Percentiles rank a stretch among this genome's conserved stretches.
These are phyloP conservation scores for Teunomyces lycoperdinae DNA, from an alignment of 805 yeast species.

Conservation along the genomic window DNA sequence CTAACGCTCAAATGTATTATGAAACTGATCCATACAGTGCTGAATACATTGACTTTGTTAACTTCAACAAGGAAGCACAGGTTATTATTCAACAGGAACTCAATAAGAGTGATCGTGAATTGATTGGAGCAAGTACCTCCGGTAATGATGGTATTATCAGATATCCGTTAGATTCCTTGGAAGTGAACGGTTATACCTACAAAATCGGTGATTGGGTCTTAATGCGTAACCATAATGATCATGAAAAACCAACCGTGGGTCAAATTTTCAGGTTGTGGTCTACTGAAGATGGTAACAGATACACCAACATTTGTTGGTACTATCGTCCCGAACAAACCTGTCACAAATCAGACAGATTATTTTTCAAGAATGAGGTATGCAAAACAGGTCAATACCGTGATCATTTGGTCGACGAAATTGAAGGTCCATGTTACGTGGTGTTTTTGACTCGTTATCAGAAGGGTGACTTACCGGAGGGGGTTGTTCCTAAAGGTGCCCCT, in stretches of 20 bases:
- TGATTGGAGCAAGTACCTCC: conserved; percentile 41
- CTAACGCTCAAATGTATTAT: conserved; percentile 64
- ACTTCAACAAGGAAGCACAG: conserved; percentile 61
- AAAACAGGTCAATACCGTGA: conserved; percentile 97
- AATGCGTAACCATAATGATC: conserved; percentile 82
- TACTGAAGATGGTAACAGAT: conserved; percentile 75
- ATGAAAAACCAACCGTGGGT: conserved; percentile 85
- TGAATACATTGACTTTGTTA: conserved; percentile 58
- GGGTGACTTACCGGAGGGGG: conserved; percentile 75
- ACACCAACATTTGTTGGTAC: conserved; percentile 97
- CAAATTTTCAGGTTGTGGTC: conserved; percentile 94
- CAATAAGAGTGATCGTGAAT: conserved; percentile 78
- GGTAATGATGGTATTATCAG: conserved; percentile 54
- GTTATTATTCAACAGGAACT: conserved; percentile 63
- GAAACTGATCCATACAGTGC: conserved; percentile 53
- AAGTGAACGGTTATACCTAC: conserved; percentile 67
- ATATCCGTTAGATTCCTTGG: conserved; percentile 76
- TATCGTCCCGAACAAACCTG: conserved; percentile 97
- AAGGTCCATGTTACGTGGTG: conserved; percentile 92
- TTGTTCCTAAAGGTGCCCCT: conserved; percentile 70
- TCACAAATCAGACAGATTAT: conserved; percentile 84
- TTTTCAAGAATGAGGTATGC: conserved; percentile 91
- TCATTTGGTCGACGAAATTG: conserved; percentile 82
- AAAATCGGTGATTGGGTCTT: conserved; percentile 95
- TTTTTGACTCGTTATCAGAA: conserved; percentile 92